Percentiles rank a stretch among this genome's conserved stretches.
Evolutionary conservation across 2,329 filamentous ascomycete species (phyloP).

Genomic region (Mycosphaerella sp.): DNA sequence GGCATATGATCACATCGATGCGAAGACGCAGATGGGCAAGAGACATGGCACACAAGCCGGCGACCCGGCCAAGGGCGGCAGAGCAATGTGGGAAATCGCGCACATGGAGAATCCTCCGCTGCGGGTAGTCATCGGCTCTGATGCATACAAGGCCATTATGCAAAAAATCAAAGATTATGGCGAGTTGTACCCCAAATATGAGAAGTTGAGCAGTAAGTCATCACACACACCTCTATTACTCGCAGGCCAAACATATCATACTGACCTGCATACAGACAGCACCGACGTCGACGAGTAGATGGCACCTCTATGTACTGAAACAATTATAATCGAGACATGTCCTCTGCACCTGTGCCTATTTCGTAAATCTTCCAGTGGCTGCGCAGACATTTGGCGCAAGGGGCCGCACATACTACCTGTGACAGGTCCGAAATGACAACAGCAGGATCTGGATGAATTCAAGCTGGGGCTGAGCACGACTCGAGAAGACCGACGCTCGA

Average conservation of each 20-base stretch:
- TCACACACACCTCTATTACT: neutral
- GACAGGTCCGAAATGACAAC: no score
- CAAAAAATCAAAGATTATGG: conserved; percentile 46
- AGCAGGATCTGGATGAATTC: neutral
- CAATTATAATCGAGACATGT: neutral
- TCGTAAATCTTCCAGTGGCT: neutral
- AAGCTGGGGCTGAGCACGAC: neutral
- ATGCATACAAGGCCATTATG: conserved; percentile 46
- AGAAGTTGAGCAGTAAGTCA: conserved; percentile 25
- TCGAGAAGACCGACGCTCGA: neutral
- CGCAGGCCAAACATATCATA: neutral
- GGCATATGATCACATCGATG: conserved; percentile 46
- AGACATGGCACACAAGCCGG: conserved; percentile 44
- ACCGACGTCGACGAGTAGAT: conserved; percentile 6
- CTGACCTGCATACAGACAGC: conserved; percentile 1
- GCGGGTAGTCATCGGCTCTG: conserved; percentile 48
- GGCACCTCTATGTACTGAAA: neutral
- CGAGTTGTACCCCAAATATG: conserved; percentile 46
- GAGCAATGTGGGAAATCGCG: conserved; percentile 47
- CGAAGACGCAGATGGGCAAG: conserved; percentile 37
- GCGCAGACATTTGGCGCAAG: neutral
- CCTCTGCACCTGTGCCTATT: neutral
- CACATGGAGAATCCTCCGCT: conserved; percentile 48
- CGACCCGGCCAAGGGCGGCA: conserved; percentile 40
- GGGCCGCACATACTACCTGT: neutral